phyloP scores from a whole-genome alignment of 257 asterid species.

The Solanum phureja region DNA sequence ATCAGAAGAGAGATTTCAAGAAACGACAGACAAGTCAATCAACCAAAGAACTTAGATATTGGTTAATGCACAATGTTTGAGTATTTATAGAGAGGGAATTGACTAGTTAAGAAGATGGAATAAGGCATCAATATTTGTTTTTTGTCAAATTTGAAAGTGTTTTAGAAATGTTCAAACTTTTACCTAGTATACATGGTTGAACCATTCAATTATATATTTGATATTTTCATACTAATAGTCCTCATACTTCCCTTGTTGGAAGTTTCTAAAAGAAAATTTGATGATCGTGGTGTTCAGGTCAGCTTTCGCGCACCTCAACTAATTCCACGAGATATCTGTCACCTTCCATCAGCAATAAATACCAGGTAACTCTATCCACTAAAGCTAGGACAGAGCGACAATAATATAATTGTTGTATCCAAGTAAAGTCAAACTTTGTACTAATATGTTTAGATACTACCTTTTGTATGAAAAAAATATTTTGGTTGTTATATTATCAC shows the following conservation, averaged over 20 bases:
- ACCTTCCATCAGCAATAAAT: background rate
- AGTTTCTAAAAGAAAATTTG: background rate
- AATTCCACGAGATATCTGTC: background rate
- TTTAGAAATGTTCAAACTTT: background rate
- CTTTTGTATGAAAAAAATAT: background rate
- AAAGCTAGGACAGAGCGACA: fast-evolving
- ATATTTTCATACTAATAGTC: background rate
- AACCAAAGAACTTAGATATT: background rate
- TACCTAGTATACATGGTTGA: background rate
- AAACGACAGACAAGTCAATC: background rate
- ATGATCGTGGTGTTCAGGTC: fast-evolving
- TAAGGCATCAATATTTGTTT: background rate
- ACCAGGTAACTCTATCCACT: background rate
- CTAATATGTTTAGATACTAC: background rate
- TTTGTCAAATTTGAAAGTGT: background rate
- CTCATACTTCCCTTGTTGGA: background rate
- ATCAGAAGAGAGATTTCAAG: background rate
- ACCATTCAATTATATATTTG: background rate
- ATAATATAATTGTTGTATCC: too few relatives aligned
- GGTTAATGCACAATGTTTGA: background rate
- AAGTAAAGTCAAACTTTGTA: background rate
- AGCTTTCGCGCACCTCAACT: fast-evolving
- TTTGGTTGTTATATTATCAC: background rate
- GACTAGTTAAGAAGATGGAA: background rate
- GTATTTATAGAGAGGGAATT: background rate